Evolutionary conservation across 345 rosid species (phyloP).

Genomic region (Punica granatum): DNA sequence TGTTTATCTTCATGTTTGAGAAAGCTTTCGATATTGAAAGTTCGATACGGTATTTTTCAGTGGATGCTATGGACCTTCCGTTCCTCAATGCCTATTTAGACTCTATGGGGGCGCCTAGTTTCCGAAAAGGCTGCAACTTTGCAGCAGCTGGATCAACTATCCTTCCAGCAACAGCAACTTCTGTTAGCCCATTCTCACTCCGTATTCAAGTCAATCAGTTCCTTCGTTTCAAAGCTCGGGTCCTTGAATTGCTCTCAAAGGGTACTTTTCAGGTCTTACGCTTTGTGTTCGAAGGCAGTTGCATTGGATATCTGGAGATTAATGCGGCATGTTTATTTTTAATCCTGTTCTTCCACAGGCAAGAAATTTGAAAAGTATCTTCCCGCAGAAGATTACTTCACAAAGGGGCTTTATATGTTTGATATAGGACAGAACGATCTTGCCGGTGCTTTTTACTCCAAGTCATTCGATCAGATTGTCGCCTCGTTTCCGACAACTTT

Average conservation of each 20-base stretch:
- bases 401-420: conserved; percentile 71
- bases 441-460: conserved; percentile 93
- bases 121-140: conserved; percentile 78
- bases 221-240: conserved; percentile 61
- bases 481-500: conserved; percentile 66
- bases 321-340: background rate
- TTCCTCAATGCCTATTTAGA: conserved; percentile 85
- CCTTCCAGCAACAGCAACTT: conserved; percentile 61
- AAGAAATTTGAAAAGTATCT: conserved; percentile 45
- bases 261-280: conserved; percentile 17
- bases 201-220: conserved; percentile 83
- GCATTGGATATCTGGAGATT: background rate
- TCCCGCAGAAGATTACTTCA: conserved; percentile 58
- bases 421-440: conserved; percentile 97
- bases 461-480: conserved; percentile 68
- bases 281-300: background rate
- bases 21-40: background rate
- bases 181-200: conserved; percentile 73
- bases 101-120: conserved; percentile 71
- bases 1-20: background rate
- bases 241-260: conserved; percentile 50
- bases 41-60: conserved; percentile 25
- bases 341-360: conserved; percentile 22
- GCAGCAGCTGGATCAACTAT: conserved; percentile 86
- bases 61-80: conserved; percentile 93